phyloP scores from a whole-genome alignment of 176 grass and related monocot genomes.

The Phoenix roebelenii region DNA sequence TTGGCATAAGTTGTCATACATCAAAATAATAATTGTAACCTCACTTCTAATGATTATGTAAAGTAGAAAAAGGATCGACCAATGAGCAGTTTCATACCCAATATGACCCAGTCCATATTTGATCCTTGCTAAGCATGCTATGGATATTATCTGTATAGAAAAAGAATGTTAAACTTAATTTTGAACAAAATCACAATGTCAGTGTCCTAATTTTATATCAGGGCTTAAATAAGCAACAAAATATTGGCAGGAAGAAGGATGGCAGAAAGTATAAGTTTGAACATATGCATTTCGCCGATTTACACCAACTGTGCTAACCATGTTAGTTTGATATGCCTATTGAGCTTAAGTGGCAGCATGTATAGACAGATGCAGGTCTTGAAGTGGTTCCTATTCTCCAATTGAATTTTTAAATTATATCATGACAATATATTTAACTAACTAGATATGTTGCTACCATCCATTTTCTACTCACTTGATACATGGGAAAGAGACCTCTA shows the following conservation, averaged over 20 bases:
- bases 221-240: not conserved
- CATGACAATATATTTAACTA: no score
- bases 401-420: no score
- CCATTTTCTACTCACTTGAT: no score
- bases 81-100: slow-evolving; percentile 37
- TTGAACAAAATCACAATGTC: not conserved
- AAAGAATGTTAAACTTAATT: not conserved
- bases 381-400: no score
- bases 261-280: no score
- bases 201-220: not conserved
- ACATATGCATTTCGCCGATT: no score
- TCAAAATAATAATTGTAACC: not conserved
- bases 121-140: slow-evolving; percentile 63
- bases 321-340: no score
- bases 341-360: no score
- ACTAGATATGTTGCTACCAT: no score
- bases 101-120: slow-evolving; percentile 81
- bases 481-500: no score
- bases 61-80: not conserved
- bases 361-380: no score
- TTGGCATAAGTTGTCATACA: not conserved
- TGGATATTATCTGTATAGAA: slow-evolving; percentile 58
- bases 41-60: not conserved
- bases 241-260: not conserved
- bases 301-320: no score